A percentile compares a stretch with the other conserved stretches of the same genome.
Conservation (phyloP, 331 rosid genomes). For the Quercus phellos region DNA sequence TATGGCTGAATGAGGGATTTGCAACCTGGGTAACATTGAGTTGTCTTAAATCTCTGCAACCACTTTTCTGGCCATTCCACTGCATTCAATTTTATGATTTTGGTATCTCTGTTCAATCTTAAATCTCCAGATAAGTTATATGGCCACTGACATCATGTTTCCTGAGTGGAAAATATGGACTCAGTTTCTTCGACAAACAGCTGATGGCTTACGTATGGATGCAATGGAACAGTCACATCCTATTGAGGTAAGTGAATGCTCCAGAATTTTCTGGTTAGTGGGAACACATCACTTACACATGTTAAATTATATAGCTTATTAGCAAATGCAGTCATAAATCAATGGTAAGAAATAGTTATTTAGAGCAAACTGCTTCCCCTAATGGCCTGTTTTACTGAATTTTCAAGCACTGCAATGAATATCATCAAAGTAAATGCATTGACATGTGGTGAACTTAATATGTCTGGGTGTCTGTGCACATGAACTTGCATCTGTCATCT, state of each 20-base stretch:
- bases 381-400: neutral
- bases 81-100: neutral
- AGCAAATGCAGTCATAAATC: neutral
- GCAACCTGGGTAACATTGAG: slow-evolving; percentile 68
- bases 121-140: slow-evolving; percentile 60
- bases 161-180: slow-evolving; percentile 88
- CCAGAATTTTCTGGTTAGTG: neutral
- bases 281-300: neutral
- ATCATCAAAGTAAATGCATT: neutral
- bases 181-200: slow-evolving; percentile 51
- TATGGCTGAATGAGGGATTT: slow-evolving; percentile 89
- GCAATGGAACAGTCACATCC: slow-evolving; percentile 73
- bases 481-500: too few species aligned
- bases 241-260: slow-evolving; percentile 49
- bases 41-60: neutral
- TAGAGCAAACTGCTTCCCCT: neutral
- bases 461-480: neutral
- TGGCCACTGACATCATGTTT: slow-evolving; percentile 64
- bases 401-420: neutral
- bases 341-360: neutral
- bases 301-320: neutral
- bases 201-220: slow-evolving; percentile 58
- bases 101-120: neutral
- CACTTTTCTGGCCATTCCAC: neutral
- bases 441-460: neutral